Evolutionary conservation across 1,284 basidiomycete species (phyloP).

Genomic region (Ganoderma lingzhi): DNA sequence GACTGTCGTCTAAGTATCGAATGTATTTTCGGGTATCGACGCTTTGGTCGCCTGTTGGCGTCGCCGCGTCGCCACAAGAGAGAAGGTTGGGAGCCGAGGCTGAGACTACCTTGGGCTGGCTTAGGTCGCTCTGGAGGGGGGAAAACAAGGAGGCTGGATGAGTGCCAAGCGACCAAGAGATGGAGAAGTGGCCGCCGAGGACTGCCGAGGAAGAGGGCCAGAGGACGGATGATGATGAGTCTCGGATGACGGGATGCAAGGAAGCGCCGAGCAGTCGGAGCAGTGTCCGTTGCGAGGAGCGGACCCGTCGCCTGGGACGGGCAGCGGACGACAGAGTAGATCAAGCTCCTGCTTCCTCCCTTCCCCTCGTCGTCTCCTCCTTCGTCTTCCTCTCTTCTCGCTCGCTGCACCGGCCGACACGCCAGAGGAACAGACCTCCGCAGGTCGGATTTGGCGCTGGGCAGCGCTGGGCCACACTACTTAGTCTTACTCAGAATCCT

Average conservation of each 20-base stretch:
- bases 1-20: not conserved
- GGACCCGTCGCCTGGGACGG: not conserved
- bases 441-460: conserved; percentile 35
- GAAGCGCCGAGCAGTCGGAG: conserved; percentile 1
- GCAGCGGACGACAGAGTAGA: not conserved
- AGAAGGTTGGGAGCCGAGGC: not conserved
- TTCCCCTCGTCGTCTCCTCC: conserved; percentile 21
- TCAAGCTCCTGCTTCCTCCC: conserved; percentile 45
- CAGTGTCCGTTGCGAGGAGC: conserved; percentile 6
- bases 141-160: not conserved
- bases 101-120: not conserved
- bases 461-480: conserved; percentile 23
- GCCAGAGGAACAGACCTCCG: conserved; percentile 29
- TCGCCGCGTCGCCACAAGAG: not conserved
- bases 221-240: not conserved
- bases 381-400: conserved; percentile 15
- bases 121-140: not conserved
- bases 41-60: not conserved
- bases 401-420: conserved; percentile 24
- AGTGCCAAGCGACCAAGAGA: conserved; percentile 1
- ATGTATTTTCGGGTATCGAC: not conserved
- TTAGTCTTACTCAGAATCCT: conserved; percentile 3
- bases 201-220: not conserved
- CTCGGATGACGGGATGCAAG: not conserved
- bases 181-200: not conserved